These are phyloP conservation scores for Fragaria nilgerrensis DNA, from an alignment of 306 rosid species.

Conservation along the genomic window DNA sequence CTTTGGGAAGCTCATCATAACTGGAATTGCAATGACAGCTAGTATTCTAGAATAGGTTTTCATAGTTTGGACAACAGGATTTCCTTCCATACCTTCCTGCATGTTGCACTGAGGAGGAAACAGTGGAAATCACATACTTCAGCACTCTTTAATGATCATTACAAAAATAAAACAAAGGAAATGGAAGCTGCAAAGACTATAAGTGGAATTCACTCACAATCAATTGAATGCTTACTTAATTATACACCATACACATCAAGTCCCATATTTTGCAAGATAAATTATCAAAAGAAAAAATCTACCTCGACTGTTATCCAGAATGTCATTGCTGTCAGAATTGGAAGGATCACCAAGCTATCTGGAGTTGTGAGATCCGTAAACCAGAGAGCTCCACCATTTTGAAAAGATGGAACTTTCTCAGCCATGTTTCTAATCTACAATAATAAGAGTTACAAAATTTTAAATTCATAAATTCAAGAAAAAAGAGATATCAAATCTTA, in stretches of 20 bases:
- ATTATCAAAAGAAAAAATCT: constrained; percentile 11
- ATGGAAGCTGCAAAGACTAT: not conserved
- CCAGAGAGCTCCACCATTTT: constrained; percentile 88
- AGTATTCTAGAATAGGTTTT: constrained; percentile 74
- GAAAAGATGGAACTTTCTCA: constrained; percentile 82
- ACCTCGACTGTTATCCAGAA: constrained; percentile 89
- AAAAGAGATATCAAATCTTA: not conserved
- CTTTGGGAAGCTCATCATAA: constrained; percentile 77
- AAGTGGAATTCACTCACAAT: not conserved
- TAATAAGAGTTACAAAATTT: not conserved
- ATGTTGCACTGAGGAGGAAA: constrained; percentile 57
- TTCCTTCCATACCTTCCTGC: constrained; percentile 97
- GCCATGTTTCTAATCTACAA: constrained; percentile 76
- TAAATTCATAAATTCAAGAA: not conserved
- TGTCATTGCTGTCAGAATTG: constrained; percentile 69
- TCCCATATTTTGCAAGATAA: not conserved
- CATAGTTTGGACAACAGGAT: constrained; percentile 73
- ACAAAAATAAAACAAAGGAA: not conserved
- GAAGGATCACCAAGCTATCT: constrained; percentile 60
- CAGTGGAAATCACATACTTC: constrained; percentile 1
- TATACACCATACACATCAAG: not conserved
- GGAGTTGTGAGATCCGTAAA: constrained; percentile 87
- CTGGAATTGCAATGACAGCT: constrained; percentile 81
- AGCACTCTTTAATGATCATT: not conserved
- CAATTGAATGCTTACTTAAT: not conserved